phyloP scores from a whole-genome alignment of 768 basidiomycete genomes.

The Mycena kentingensis region DNA sequence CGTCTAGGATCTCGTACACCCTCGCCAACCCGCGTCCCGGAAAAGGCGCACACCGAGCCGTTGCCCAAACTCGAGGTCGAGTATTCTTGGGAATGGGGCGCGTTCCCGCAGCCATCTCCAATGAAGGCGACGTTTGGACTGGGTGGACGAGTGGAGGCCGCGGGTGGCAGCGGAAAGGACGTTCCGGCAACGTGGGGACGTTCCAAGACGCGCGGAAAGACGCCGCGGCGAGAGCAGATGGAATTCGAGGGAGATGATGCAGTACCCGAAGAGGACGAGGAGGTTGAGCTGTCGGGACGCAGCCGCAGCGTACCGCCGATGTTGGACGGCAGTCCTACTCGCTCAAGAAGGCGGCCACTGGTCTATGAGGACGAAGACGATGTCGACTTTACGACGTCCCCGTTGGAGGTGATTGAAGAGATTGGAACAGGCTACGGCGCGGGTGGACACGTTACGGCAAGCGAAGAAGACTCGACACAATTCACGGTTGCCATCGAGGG shows the following conservation, averaged over 20 bases:
- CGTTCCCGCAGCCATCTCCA: conserved; percentile 80
- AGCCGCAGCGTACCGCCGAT: conserved; percentile 62
- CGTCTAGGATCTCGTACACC: conserved; percentile 28
- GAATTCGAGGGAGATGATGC: conserved; percentile 1
- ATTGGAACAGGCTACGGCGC: conserved; percentile 41
- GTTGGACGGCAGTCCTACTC: conserved; percentile 44
- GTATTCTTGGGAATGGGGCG: conserved; percentile 95
- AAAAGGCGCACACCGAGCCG: conserved; percentile 2
- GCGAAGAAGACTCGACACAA: conserved; percentile 58
- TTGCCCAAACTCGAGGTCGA: conserved; percentile 37
- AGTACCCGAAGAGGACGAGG: conserved; percentile 32
- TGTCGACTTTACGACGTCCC: conserved; percentile 36
- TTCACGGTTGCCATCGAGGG: conserved; percentile 69
- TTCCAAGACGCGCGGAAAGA: conserved; percentile 9
- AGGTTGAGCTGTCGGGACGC: conserved; percentile 36
- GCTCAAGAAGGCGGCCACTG: conserved; percentile 16
- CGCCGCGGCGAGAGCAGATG: conserved; percentile 10
- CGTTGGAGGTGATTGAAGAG: conserved; percentile 29
- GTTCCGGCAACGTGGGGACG: conserved; percentile 17
- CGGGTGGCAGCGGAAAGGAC: conserved; percentile 26
- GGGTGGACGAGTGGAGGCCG: conserved; percentile 40
- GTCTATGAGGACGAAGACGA: conserved; percentile 78
- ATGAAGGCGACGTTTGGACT: conserved; percentile 55
- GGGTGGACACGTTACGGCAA: conserved; percentile 59
- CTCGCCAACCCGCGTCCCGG: conserved; percentile 17